phyloP scores from a whole-genome alignment of 1,284 basidiomycete species.

The Porodaedalea pini region DNA sequence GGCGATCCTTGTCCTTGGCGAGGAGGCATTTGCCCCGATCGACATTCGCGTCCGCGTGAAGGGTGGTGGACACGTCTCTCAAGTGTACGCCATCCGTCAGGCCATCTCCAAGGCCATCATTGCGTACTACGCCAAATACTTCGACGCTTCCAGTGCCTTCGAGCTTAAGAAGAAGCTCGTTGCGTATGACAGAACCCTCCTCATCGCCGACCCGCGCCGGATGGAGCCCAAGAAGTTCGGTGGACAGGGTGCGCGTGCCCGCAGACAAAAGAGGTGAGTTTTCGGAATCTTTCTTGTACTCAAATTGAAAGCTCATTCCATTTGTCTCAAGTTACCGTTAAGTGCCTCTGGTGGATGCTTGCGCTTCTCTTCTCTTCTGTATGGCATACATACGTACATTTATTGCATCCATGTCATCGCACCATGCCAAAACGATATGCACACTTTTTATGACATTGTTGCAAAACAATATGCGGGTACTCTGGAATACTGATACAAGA shows the following conservation, averaged over 20 bases:
- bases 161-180: conserved; percentile 96
- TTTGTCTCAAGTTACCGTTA: conserved; percentile 76
- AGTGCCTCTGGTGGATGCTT: conserved; percentile 33
- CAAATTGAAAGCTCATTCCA: neutral
- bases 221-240: conserved; percentile 99
- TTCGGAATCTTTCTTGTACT: neutral
- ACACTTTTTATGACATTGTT: conserved; percentile 10
- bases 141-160: conserved; percentile 95
- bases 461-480: too few species aligned
- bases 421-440: conserved; percentile 48
- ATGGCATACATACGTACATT: conserved; percentile 46
- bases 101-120: conserved; percentile 98
- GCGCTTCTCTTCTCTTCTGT: conserved; percentile 34
- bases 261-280: conserved; percentile 88
- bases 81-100: conserved; percentile 99
- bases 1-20: conserved; percentile 85
- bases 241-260: conserved; percentile 93
- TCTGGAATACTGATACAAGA: too few species aligned
- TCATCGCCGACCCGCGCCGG: conserved; percentile 98
- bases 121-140: conserved; percentile 98
- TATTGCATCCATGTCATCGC: conserved; percentile 33
- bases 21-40: conserved; percentile 79
- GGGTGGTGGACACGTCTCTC: conserved; percentile 99
- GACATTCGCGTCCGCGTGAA: conserved; percentile 99
- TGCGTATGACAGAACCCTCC: conserved; percentile 89